These are phyloP conservation scores for Ganoderma boninense DNA, from an alignment of 1,284 basidiomycete species.

Conservation along the genomic window DNA sequence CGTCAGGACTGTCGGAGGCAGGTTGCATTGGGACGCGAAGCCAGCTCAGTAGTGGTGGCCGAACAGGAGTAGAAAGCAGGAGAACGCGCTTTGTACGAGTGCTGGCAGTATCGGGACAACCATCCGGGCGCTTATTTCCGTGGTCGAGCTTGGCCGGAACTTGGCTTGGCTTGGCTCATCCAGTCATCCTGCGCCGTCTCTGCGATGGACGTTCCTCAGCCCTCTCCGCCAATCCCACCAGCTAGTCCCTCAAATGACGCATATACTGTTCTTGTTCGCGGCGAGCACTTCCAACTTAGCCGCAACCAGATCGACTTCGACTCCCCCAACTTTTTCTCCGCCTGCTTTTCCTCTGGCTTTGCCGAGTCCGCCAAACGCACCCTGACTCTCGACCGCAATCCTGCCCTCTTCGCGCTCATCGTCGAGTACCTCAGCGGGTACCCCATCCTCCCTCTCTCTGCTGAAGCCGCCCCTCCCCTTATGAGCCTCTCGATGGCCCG, in stretches of 20 bases:
- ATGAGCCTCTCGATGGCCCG: conserved; percentile 6
- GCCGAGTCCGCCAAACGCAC: conserved; percentile 4
- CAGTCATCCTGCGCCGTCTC: too few relatives aligned
- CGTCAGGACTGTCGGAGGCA: neutral
- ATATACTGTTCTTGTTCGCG: conserved; percentile 14
- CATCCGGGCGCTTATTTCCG: too few relatives aligned
- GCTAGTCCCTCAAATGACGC: conserved; percentile 21
- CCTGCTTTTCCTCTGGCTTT: conserved; percentile 13
- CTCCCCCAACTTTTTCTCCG: conserved; percentile 16
- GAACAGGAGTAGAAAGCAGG: neutral
- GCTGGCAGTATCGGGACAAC: too few relatives aligned
- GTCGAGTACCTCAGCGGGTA: conserved; percentile 19
- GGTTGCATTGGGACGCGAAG: neutral
- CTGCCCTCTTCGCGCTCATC: conserved; percentile 13
- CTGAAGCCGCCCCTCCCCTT: neutral
- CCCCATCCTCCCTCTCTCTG: conserved; percentile 10
- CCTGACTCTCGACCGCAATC: conserved; percentile 14
- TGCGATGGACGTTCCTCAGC: neutral
- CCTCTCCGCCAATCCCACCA: neutral
- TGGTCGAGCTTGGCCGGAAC: too few relatives aligned
- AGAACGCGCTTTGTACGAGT: too few relatives aligned
- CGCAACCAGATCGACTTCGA: conserved; percentile 13
- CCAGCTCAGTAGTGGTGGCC: neutral
- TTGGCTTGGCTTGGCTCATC: too few relatives aligned
- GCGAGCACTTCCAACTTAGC: conserved; percentile 13